Evolutionary conservation across 495 filamentous ascomycete species (phyloP), one percentile per base, ranked within the genome.

Genomic region (Lasiosphaeria miniovina): DNA sequence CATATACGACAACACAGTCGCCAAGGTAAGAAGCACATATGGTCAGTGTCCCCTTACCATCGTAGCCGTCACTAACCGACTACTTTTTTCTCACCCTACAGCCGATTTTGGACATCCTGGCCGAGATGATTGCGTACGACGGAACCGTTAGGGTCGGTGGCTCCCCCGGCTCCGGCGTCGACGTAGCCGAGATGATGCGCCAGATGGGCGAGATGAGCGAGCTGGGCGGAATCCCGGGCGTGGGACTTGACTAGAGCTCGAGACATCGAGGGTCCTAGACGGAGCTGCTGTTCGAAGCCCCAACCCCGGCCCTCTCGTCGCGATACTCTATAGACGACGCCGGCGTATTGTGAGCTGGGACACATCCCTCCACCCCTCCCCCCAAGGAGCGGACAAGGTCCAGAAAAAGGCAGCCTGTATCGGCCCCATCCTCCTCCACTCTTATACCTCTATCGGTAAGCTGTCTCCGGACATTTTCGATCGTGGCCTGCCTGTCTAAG

Each of bases 1-100:
- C 58, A 97, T 98, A 71, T 98, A 97, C 77, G 95, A 98, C 75
- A 96, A 96, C 84, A 97, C 93, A 49, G 93, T 96, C 31, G 85
- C 91, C 51, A 96, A 96, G 85, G 85, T 88, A 78, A 61, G 70
- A 15, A 34, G 36, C 35, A 48, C 9, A 24, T 17, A 36, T 50
- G 17, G 24, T 58, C 33, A 6, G 9, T 31, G 4, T 10, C n/a
- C 34, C 17, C 14, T 5, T 43, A 24, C n/a, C 49, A 34, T 32
- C 38, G 8, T n/a, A 6, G 3, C 52, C n/a, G 35, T 33, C 51
- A 54, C 4, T 52, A 75, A 63, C 75, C 53, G 33, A 14, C 45
- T 48, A 41, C 32, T 36, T 54, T 43, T 61, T 12, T 61, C 33
- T 34, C 35, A 17, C 35, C 12, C 24, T 4, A 52, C 64, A 91